Conservation (phyloP, 1,139 yeast species). For the Geotrichum citri-aurantii region DNA sequence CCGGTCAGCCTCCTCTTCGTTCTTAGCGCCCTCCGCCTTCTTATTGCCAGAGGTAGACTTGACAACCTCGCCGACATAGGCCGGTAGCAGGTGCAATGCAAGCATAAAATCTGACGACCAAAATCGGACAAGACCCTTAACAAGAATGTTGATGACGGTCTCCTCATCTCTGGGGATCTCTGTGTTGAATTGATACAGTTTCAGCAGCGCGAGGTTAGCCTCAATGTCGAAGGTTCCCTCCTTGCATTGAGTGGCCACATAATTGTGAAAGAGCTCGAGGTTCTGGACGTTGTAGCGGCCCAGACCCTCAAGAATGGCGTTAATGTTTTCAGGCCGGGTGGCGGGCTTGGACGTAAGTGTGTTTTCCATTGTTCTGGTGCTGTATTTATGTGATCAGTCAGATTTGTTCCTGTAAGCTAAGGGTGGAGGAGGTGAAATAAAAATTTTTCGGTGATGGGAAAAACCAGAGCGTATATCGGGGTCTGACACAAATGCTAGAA, state of each 20-base stretch:
- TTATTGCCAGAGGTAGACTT: conserved; percentile 1
- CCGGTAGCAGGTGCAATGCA: conserved; percentile 43
- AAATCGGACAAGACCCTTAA: conserved; percentile 41
- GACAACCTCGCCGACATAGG: conserved; percentile 31
- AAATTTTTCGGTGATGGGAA: background rate
- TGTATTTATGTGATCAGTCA: background rate
- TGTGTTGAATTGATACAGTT: conserved; percentile 40
- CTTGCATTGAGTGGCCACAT: conserved; percentile 39
- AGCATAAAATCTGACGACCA: conserved; percentile 42
- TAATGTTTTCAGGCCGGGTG: conserved; percentile 38
- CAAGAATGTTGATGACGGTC: conserved; percentile 37
- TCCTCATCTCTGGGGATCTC: conserved; percentile 38
- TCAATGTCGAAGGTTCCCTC: conserved; percentile 39
- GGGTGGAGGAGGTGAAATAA: background rate
- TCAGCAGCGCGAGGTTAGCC: conserved; percentile 44
- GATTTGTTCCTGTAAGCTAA: background rate
- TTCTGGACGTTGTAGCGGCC: conserved; percentile 45
- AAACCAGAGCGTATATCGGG: background rate
- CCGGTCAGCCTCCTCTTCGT: conserved; percentile 4
- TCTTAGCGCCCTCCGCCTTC: conserved; percentile 20
- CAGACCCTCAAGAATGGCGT: conserved; percentile 37
- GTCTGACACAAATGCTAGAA: background rate
- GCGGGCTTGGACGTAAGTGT: conserved; percentile 33
- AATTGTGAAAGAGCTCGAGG: conserved; percentile 41
- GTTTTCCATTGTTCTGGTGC: conserved; percentile 27